Evolutionary conservation across 164 flowering plant genomes (phyloP).

Genomic region (Piper longum): DNA sequence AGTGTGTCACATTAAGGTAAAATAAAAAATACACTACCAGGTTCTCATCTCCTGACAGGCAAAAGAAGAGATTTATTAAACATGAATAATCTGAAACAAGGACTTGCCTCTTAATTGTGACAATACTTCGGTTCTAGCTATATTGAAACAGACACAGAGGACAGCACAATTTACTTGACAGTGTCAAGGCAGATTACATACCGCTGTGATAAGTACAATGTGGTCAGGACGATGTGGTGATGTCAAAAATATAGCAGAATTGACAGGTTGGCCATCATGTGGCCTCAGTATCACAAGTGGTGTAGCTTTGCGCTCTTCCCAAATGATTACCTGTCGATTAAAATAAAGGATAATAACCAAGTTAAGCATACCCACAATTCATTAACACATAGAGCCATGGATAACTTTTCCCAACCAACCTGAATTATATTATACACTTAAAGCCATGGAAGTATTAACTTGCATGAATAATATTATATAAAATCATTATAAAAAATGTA

Average conservation of each 20-base stretch:
- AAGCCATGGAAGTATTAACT: no score
- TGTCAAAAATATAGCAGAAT: slow-evolving; percentile 62
- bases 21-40: no score
- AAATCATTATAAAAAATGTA: no score
- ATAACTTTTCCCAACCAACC: not conserved
- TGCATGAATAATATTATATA: no score
- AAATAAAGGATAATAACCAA: not conserved
- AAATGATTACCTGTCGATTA: slow-evolving; percentile 67
- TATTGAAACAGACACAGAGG: no score
- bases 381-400: not conserved
- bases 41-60: no score
- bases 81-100: no score
- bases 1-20: no score
- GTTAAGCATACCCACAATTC: not conserved
- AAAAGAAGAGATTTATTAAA: no score
- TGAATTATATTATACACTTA: not conserved
- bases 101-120: no score
- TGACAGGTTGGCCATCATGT: slow-evolving; percentile 80
- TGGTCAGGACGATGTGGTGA: slow-evolving; percentile 82
- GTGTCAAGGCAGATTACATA: slow-evolving; percentile 11
- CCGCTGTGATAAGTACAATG: slow-evolving; percentile 77
- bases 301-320: slow-evolving; percentile 74
- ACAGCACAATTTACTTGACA: no score
- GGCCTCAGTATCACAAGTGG: slow-evolving; percentile 75
- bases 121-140: no score